These are phyloP conservation scores for Nemania bipapillata DNA, from an alignment of 2,329 filamentous ascomycete genomes.

Conservation along the genomic window DNA sequence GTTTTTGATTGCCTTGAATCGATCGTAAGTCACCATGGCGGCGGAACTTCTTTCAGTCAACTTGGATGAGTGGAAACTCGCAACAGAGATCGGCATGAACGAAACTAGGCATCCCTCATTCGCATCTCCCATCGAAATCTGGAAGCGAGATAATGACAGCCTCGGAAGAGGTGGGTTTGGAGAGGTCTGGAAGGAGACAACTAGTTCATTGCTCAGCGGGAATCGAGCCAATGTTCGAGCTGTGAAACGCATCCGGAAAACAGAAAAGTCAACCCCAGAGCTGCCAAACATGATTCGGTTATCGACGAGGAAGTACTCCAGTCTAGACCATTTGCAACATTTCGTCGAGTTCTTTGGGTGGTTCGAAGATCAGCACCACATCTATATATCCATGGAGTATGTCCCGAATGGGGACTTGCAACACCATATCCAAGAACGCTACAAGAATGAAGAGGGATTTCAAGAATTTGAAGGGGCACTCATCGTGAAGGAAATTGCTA, in stretches of 20 bases:
- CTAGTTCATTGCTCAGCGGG: neutral
- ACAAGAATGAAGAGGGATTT: neutral
- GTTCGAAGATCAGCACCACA: neutral
- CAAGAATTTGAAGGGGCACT: neutral
- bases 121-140: neutral
- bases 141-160: neutral
- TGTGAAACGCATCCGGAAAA: slow-evolving; percentile 12
- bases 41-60: neutral
- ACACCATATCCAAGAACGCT: neutral
- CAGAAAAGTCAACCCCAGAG: slow-evolving; percentile 7
- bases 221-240: neutral
- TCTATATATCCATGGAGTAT: neutral
- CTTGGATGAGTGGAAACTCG: neutral
- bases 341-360: slow-evolving; percentile 5
- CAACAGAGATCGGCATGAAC: neutral
- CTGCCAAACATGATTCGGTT: neutral
- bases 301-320: neutral
- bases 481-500: neutral
- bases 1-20: neutral
- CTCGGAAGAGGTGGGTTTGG: neutral
- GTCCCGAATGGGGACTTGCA: neutral
- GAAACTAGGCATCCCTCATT: neutral
- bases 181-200: neutral
- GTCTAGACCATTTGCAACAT: neutral
- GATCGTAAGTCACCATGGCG: neutral